These are phyloP conservation scores for Xylariaceae sp. DNA, from an alignment of 2,329 filamentous ascomycete species.

Conservation along the genomic window DNA sequence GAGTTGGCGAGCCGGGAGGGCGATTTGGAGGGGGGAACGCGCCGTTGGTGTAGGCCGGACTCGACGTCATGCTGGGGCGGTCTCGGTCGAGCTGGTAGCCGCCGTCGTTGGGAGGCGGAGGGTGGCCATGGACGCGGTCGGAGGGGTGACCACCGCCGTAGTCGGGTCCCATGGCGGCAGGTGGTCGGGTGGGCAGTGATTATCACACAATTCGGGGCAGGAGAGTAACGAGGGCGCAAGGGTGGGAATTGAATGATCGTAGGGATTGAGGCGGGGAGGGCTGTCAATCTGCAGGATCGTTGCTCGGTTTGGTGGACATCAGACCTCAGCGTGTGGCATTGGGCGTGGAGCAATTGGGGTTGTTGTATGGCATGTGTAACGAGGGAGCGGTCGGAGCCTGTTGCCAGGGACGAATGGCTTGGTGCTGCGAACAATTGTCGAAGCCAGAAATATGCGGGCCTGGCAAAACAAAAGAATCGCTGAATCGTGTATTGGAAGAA, in stretches of 20 bases:
- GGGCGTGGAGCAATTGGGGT: slow-evolving; percentile 16
- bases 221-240: too few relatives aligned
- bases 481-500: too few relatives aligned
- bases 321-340: slow-evolving; percentile 30
- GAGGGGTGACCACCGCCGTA: slow-evolving; percentile 33
- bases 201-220: too few relatives aligned
- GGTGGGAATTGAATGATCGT: too few relatives aligned
- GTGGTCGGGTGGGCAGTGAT: too few relatives aligned
- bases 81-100: slow-evolving; percentile 31
- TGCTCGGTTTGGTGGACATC: slow-evolving; percentile 18
- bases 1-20: slow-evolving; percentile 35
- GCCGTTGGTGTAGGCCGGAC: slow-evolving; percentile 30
- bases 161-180: slow-evolving; percentile 32
- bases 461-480: too few relatives aligned
- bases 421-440: too few relatives aligned
- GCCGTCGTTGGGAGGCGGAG: slow-evolving; percentile 24
- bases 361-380: slow-evolving; percentile 21
- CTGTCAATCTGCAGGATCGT: slow-evolving; percentile 19
- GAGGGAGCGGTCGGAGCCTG: too few relatives aligned
- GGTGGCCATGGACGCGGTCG: slow-evolving; percentile 31
- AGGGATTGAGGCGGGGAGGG: slow-evolving; percentile 19
- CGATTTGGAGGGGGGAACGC: slow-evolving; percentile 26
- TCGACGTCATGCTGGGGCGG: slow-evolving; percentile 31
- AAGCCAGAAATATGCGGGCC: too few relatives aligned
- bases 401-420: too few relatives aligned